A percentile compares a stretch with the other conserved stretches of the same genome.
Evolutionary conservation across 352 stramenopile genomes (phyloP).

Genomic region (Globisporangium middletonii): DNA sequence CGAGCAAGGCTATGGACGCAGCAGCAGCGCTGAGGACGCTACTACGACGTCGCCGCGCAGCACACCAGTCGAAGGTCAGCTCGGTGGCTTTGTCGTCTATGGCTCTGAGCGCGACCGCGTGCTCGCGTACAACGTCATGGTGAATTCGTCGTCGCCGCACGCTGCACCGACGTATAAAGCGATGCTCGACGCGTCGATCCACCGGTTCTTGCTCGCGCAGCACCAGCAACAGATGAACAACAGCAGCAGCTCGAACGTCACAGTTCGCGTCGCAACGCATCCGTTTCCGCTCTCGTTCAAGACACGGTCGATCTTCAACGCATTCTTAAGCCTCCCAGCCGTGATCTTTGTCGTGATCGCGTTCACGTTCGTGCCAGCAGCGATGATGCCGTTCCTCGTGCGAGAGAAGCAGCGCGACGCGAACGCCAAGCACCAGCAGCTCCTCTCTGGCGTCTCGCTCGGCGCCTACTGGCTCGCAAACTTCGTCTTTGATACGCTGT

Average conservation of each 20-base stretch:
- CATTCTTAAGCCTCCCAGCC: constrained; percentile 65
- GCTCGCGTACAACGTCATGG: constrained; percentile 55
- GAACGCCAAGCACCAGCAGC: constrained; percentile 96
- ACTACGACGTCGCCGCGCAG: neutral
- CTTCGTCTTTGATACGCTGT: constrained; percentile 88
- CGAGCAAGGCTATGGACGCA: constrained; percentile 32
- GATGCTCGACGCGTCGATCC: constrained; percentile 50
- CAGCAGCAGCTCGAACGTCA: constrained; percentile 17
- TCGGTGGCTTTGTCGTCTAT: constrained; percentile 47
- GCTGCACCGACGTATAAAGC: constrained; percentile 48
- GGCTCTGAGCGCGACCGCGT: constrained; percentile 27
- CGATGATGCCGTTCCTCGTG: constrained; percentile 94
- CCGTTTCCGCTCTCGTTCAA: constrained; percentile 56
- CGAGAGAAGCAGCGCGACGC: constrained; percentile 89
- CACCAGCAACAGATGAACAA: constrained; percentile 5
- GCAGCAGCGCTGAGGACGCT: constrained; percentile 4
- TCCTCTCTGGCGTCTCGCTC: constrained; percentile 92
- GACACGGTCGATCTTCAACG: constrained; percentile 48
- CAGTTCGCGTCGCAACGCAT: constrained; percentile 39
- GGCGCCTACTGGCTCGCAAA: constrained; percentile 95
- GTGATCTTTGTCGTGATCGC: constrained; percentile 87
- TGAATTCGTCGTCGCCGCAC: constrained; percentile 47
- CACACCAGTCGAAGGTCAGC: constrained; percentile 29
- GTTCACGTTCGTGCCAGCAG: constrained; percentile 91
- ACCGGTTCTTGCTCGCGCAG: constrained; percentile 35